Conservation (phyloP, 2,329 filamentous ascomycete species). For the Curvularia spicifera region DNA sequence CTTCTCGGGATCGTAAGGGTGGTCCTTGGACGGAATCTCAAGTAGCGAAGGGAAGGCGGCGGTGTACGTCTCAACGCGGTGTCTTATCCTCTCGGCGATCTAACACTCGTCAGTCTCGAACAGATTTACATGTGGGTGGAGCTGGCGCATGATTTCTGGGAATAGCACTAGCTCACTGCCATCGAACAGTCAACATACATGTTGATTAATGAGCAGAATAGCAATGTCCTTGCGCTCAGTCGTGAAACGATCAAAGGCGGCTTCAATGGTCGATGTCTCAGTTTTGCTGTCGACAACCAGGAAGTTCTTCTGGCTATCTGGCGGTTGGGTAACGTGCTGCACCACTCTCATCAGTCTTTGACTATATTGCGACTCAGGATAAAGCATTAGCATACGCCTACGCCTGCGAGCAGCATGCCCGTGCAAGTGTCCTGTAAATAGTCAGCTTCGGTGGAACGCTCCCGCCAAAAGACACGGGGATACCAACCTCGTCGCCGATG, state of each 20-base stretch:
- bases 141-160: background rate
- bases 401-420: conserved; percentile 89
- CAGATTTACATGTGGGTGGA: background rate
- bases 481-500: conserved; percentile 87
- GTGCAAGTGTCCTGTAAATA: conserved; percentile 84
- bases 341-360: conserved; percentile 8
- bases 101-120: conserved; percentile 49
- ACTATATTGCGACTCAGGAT: background rate
- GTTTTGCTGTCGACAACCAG: conserved; percentile 95
- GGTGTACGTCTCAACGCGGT: conserved; percentile 88
- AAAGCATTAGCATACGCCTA: conserved; percentile 72
- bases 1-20: conserved; percentile 98
- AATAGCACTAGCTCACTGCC: background rate
- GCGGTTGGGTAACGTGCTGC: conserved; percentile 87
- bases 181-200: conserved; percentile 63
- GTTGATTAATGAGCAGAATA: conserved; percentile 96
- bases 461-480: background rate
- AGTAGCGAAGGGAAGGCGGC: conserved; percentile 95
- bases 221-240: conserved; percentile 93
- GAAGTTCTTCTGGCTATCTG: conserved; percentile 95
- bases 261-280: conserved; percentile 84
- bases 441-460: conserved; percentile 22
- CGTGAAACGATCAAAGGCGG: conserved; percentile 88
- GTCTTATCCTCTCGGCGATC: conserved; percentile 93
- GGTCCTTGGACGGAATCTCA: conserved; percentile 98